Percentiles rank a stretch among this genome's conserved stretches.
phyloP scores from a whole-genome alignment of 2,329 filamentous ascomycete genomes.

The Hymenoscyphus salicellus region DNA sequence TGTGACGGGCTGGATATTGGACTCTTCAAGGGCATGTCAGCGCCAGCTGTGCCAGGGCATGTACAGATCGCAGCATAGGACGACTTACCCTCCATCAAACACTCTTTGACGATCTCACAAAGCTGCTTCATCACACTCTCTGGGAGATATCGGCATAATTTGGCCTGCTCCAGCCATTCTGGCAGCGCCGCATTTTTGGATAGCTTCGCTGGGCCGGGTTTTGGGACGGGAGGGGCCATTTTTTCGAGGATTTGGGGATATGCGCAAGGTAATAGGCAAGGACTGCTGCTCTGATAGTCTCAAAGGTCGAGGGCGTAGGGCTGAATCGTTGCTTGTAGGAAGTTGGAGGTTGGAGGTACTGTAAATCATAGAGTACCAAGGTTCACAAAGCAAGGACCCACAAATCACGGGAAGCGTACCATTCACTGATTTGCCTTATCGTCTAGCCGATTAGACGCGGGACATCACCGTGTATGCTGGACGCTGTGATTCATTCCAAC shows the following conservation, averaged over 20 bases:
- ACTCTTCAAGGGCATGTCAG: constrained; percentile 58
- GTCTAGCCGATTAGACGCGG: too few relatives aligned
- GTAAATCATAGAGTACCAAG: neutral
- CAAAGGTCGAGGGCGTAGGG: neutral
- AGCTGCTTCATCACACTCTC: constrained; percentile 98
- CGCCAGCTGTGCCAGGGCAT: constrained; percentile 1
- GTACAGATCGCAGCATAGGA: neutral
- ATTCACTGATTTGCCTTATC: too few relatives aligned
- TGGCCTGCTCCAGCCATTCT: constrained; percentile 95
- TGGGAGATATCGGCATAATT: constrained; percentile 94
- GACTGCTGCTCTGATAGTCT: neutral
- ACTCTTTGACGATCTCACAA: constrained; percentile 98
- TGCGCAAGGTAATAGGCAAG: neutral
- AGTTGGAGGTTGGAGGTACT: neutral
- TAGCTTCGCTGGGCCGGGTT: constrained; percentile 85
- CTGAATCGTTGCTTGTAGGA: neutral
- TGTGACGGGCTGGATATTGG: constrained; percentile 96
- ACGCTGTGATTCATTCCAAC: neutral
- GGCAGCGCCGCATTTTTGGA: constrained; percentile 81
- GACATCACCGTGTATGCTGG: too few relatives aligned
- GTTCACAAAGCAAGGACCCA: neutral
- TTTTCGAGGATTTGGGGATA: constrained; percentile 15
- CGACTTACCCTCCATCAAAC: constrained; percentile 85
- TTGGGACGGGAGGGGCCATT: constrained; percentile 58
- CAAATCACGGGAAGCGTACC: neutral